phyloP scores from a whole-genome alignment of 805 yeast species.

The Yamadazyma kitorensis region DNA sequence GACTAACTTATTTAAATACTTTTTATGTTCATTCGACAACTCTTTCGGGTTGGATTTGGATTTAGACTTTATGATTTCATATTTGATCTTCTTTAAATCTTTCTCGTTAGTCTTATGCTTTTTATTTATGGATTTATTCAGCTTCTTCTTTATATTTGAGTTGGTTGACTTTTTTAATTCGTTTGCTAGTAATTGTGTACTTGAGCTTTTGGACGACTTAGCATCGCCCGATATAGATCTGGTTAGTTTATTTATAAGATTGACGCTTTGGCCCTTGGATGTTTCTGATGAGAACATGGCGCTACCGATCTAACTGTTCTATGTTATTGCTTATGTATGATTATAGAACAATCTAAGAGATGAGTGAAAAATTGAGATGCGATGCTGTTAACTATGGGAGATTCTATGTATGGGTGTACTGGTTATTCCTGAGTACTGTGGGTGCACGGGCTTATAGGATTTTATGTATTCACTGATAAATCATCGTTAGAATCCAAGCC shows the following conservation, averaged over 20 bases:
- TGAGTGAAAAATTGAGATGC: too few species aligned
- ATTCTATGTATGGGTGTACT: too few species aligned
- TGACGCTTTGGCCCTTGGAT: slow-evolving; percentile 33
- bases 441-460: too few species aligned
- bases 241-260: slow-evolving; percentile 40
- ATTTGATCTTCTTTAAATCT: slow-evolving; percentile 35
- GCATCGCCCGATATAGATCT: not conserved
- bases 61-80: slow-evolving; percentile 37
- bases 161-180: slow-evolving; percentile 14
- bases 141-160: slow-evolving; percentile 20
- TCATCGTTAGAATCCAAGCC: too few species aligned
- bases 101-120: slow-evolving; percentile 26
- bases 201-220: slow-evolving; percentile 1
- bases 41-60: slow-evolving; percentile 13
- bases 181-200: slow-evolving; percentile 19
- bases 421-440: too few species aligned
- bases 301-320: not conserved
- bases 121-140: slow-evolving; percentile 26
- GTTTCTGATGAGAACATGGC: slow-evolving; percentile 25
- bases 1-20: slow-evolving; percentile 37
- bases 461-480: too few species aligned
- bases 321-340: too few species aligned
- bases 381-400: too few species aligned
- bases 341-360: too few species aligned
- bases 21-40: slow-evolving; percentile 31